Evolutionary conservation across 2,329 filamentous ascomycete genomes (phyloP).

Genomic region (Cytospora piceae): DNA sequence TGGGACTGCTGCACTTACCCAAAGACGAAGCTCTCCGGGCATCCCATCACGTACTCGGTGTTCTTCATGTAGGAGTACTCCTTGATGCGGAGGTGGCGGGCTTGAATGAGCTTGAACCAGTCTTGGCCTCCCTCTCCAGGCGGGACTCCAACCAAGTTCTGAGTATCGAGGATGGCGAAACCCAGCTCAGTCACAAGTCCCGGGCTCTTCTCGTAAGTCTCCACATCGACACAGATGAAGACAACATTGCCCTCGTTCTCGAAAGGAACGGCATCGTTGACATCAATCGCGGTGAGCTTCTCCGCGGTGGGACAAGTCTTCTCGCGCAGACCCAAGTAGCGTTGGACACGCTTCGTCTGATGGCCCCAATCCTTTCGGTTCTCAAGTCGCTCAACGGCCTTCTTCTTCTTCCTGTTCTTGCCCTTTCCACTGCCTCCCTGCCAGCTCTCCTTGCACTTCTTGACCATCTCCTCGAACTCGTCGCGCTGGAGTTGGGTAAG

Average conservation of each 20-base stretch:
- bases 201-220: constrained; percentile 73
- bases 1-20: constrained; percentile 54
- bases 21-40: constrained; percentile 76
- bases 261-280: constrained; percentile 49
- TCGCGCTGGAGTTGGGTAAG: constrained; percentile 37
- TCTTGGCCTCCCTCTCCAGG: constrained; percentile 65
- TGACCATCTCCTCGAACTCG: constrained; percentile 53
- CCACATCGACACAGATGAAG: constrained; percentile 81
- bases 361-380: constrained; percentile 57
- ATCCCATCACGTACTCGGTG: constrained; percentile 68
- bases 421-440: constrained; percentile 25
- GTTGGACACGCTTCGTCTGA: constrained; percentile 66
- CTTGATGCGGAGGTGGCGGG: constrained; percentile 74
- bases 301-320: constrained; percentile 15
- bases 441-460: constrained; percentile 34
- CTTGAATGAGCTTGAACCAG: constrained; percentile 71
- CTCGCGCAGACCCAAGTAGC: constrained; percentile 71
- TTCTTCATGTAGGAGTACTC: constrained; percentile 73
- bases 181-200: constrained; percentile 82
- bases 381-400: constrained; percentile 49
- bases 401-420: constrained; percentile 51
- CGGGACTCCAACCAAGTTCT: constrained; percentile 52
- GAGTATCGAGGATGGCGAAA: constrained; percentile 77
- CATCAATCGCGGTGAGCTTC: constrained; percentile 42
- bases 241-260: constrained; percentile 60